Percentiles rank a stretch among this genome's conserved stretches.
Conservation (phyloP, 176 grass and related monocot genomes). For the Bromus sterilis region DNA sequence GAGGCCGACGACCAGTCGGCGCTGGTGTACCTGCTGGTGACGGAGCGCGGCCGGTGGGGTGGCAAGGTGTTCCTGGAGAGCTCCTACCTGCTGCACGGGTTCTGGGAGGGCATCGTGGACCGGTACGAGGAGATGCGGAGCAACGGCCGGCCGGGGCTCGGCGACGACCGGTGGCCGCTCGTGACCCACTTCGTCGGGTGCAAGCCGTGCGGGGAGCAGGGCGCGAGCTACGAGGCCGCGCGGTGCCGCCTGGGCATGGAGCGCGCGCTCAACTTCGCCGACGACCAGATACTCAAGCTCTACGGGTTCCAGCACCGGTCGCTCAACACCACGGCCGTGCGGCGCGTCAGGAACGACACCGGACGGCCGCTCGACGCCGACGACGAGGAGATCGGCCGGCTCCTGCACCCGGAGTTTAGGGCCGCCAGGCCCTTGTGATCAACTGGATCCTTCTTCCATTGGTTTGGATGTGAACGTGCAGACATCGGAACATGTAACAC, state of each 20-base stretch:
- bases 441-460: background rate
- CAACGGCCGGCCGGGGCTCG: conserved; percentile 32
- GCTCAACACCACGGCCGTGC: conserved; percentile 52
- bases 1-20: conserved; percentile 97
- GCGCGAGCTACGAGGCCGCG: conserved; percentile 34
- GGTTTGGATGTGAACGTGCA: background rate
- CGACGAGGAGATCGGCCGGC: conserved; percentile 44
- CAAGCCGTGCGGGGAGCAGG: conserved; percentile 68
- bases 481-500: background rate
- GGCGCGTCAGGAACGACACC: conserved; percentile 45
- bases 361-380: conserved; percentile 50
- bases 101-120: conserved; percentile 58
- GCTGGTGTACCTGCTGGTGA: conserved; percentile 72
- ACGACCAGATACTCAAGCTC: conserved; percentile 74
- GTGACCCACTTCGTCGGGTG: conserved; percentile 97
- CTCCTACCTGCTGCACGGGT: conserved; percentile 72
- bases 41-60: conserved; percentile 49
- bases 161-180: conserved; percentile 82
- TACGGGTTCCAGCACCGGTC: conserved; percentile 81
- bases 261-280: conserved; percentile 81
- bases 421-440: conserved; percentile 9
- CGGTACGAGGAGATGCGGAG: conserved; percentile 71
- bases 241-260: conserved; percentile 60
- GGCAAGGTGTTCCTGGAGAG: conserved; percentile 61
- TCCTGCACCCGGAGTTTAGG: conserved; percentile 60